phyloP scores from a whole-genome alignment of 768 basidiomycete species.

The Suillus occidentalis region DNA sequence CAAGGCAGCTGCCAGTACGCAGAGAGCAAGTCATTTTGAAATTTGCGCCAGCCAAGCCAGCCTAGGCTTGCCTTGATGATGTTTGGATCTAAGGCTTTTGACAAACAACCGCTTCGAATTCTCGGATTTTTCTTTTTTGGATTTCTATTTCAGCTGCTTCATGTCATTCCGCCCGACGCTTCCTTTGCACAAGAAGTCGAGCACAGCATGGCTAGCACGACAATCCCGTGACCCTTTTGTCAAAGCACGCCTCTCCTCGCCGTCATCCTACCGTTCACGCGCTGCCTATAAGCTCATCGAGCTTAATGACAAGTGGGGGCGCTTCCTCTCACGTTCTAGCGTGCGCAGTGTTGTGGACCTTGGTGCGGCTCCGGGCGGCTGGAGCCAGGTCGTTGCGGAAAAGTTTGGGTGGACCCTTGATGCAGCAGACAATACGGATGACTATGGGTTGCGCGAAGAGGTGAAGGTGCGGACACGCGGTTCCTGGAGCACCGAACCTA shows the following conservation, averaged over 20 bases:
- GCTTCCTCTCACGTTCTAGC: slow-evolving; percentile 51
- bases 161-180: slow-evolving; percentile 40
- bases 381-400: slow-evolving; percentile 82
- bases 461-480: background rate
- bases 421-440: background rate
- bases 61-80: background rate
- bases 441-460: slow-evolving; percentile 4
- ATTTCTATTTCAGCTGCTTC: slow-evolving; percentile 7
- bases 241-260: slow-evolving; percentile 47
- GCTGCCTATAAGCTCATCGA: slow-evolving; percentile 92
- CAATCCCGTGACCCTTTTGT: slow-evolving; percentile 75
- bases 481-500: slow-evolving; percentile 27
- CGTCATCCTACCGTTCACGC: slow-evolving; percentile 69
- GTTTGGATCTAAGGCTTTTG: slow-evolving; percentile 2
- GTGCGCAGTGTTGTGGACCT: slow-evolving; percentile 77
- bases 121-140: background rate
- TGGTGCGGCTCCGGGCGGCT: slow-evolving; percentile 91
- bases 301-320: slow-evolving; percentile 57
- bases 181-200: slow-evolving; percentile 28
- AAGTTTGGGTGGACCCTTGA: slow-evolving; percentile 51
- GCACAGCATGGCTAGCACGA: slow-evolving; percentile 65
- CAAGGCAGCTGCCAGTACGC: background rate
- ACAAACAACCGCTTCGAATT: slow-evolving; percentile 1
- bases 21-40: background rate
- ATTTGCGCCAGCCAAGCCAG: background rate